Base-by-base conservation (phyloP, 148 eudicot species). In the Heliosperma pusillum region DNA sequence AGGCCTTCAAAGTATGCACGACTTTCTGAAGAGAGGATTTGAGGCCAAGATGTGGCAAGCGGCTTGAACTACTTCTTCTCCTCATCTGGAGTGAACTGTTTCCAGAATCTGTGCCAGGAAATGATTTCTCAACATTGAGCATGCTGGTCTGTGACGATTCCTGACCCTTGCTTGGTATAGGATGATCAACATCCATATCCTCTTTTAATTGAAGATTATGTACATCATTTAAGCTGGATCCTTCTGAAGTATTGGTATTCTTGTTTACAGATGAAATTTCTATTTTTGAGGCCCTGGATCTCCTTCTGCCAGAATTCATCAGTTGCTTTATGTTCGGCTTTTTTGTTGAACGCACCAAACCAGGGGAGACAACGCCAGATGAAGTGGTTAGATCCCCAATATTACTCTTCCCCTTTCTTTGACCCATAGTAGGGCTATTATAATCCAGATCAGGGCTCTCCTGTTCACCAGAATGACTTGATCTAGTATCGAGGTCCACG, bases 21-120 rank as follows among this genome's bases (percentile, higher is more conserved):
- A 77, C 83, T 74, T 77, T 81, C 19, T 81, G 77, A 47, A 81
- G 12, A 30, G 83, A 81, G n/a, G 83, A 72, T 52, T 69, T 81
- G 27, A 81, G 56, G 70, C 77, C 83, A 73, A 33, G 50, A 77
- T 73, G 71, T 33, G 76, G 69, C 25, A 72, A 24, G 26, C 42
- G 64, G 57, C 24, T 76, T n/a, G 80, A 33, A 50, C 64, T 69
- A 72, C 57, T 74, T 47, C 66, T 30, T 19, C 52, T 47, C 73
- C 72, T 76, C 52, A 55, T 21, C 12, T 44, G 70, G 70, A 77
- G 50, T 53, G 58, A 65, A 50, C 52, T 76, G 52, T 47, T 59
- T 6, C 70, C 59, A 60, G 69, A 52, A 57, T 69, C 65, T n/a
- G 64, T 68, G 29, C 22, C 30, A 26, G 79, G 60, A 75, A 76